Evolutionary conservation across 768 basidiomycete genomes (phyloP), one percentile per base, ranked within the genome.

Genomic region (Nevesoporus exiguus): DNA sequence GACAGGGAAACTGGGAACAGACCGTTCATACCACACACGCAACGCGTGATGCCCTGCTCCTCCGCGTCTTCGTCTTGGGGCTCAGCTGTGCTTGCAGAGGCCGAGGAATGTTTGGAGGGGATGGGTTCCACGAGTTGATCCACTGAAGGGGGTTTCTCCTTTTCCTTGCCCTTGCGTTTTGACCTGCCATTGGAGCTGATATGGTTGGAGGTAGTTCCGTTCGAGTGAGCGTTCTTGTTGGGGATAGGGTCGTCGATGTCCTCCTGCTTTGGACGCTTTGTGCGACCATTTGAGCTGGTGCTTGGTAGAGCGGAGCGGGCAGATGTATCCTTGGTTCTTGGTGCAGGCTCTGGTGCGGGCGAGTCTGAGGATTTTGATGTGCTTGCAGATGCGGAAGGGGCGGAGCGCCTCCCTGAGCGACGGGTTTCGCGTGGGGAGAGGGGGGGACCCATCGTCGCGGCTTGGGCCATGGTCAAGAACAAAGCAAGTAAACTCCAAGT

Each of bases 21-120:
- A 92, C 88, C 88, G 59, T 83, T 79, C 72, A 82, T 85, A 58
- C 88, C 88, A 76, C 92, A 95, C 48, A 93, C 80, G 70, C 92
- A 95, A 60, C 92, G 86, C 66, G 92, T 94, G 56, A 82, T 67
- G 31, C 82, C 80, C 49, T 73, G 71, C 46, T 83, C 77, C 22
- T 74, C 85, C 43, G 78, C 79, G 54, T 71, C 76, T 50, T 74
- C 71, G 51, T 78, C 79, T 42, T 68, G 74, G 21, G 67, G 63
- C 29, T 72, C 71, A 19, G 71, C 71, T 17, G 77, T 75, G 33
- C 71, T 64, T 27, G 67, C 57, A 2, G 65, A 59, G 47, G 65
- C 45, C 51, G 69, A 68, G 17, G 61, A 63, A n/a, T 63, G 57
- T 61, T 70, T 65, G 57, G 61, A 59, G 46, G 67, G 63, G 44